A percentile compares a stretch with the other conserved stretches of the same genome.
Conservation (phyloP, 2,329 filamentous ascomycete genomes). For the Scortechinia acanthostroma region DNA sequence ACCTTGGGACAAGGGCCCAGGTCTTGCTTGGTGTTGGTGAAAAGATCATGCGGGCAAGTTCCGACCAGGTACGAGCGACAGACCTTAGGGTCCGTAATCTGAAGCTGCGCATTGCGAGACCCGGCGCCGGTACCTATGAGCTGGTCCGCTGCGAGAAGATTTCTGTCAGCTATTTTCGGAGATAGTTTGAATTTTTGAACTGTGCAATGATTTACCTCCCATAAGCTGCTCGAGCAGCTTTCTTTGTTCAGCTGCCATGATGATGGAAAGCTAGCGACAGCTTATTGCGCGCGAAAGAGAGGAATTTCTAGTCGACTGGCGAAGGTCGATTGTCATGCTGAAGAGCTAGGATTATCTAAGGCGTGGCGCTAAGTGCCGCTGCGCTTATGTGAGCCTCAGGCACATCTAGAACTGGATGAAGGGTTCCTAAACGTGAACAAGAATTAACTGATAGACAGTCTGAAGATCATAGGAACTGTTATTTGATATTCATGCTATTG, state of each 20-base stretch:
- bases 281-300: too few relatives aligned
- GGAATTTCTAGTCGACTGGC: too few relatives aligned
- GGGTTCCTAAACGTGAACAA: too few relatives aligned
- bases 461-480: too few relatives aligned
- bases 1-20: constrained; percentile 81
- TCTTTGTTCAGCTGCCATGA: constrained; percentile 92
- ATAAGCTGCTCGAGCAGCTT: constrained; percentile 95
- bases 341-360: too few relatives aligned
- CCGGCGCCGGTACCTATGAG: not conserved
- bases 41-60: constrained; percentile 95
- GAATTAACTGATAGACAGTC: too few relatives aligned
- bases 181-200: not conserved
- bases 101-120: constrained; percentile 70
- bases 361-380: too few relatives aligned
- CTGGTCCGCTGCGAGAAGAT: not conserved
- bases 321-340: too few relatives aligned
- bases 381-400: too few relatives aligned
- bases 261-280: constrained; percentile 9
- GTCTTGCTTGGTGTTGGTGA: constrained; percentile 99
- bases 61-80: constrained; percentile 91
- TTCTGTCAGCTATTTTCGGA: not conserved
- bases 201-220: constrained; percentile 40
- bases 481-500: too few relatives aligned
- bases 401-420: too few relatives aligned
- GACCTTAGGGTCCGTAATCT: constrained; percentile 84